These are phyloP conservation scores for Acidiella bohemica DNA, from an alignment of 495 filamentous ascomycete species.

Conservation along the genomic window DNA sequence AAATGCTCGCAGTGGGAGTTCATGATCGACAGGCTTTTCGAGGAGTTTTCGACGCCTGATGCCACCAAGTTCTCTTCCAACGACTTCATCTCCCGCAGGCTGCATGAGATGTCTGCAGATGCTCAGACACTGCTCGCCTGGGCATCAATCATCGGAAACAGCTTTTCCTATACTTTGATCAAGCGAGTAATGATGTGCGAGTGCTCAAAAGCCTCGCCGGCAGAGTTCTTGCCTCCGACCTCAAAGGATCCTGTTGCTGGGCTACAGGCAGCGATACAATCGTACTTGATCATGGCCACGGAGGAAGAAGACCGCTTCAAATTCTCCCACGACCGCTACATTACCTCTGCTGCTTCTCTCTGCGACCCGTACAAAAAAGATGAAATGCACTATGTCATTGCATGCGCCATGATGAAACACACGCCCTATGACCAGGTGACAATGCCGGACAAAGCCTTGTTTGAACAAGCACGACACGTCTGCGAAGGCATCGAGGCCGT, in stretches of 20 bases:
- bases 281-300: conserved; percentile 60
- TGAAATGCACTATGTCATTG: conserved; percentile 81
- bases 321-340: conserved; percentile 74
- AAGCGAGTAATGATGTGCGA: conserved; percentile 57
- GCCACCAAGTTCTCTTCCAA: conserved; percentile 67
- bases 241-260: conserved; percentile 52
- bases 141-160: conserved; percentile 64
- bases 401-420: conserved; percentile 62
- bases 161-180: conserved; percentile 69
- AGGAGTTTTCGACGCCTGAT: conserved; percentile 60
- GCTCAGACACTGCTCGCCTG: conserved; percentile 71
- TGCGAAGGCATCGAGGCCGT: conserved; percentile 61
- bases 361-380: conserved; percentile 50
- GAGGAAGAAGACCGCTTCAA: conserved; percentile 63
- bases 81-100: conserved; percentile 61
- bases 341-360: conserved; percentile 57
- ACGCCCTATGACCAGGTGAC: conserved; percentile 39
- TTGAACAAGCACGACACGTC: conserved; percentile 44
- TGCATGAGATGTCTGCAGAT: conserved; percentile 60
- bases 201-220: conserved; percentile 8
- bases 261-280: conserved; percentile 62
- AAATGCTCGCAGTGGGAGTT: conserved; percentile 66
- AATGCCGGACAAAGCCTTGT: conserved; percentile 2
- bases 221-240: conserved; percentile 11
- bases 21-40: conserved; percentile 69